Percentiles rank a stretch among this genome's conserved stretches.
Evolutionary conservation across 2,329 filamentous ascomycete genomes (phyloP).

Genomic region (Paraconiothyrium sp.): DNA sequence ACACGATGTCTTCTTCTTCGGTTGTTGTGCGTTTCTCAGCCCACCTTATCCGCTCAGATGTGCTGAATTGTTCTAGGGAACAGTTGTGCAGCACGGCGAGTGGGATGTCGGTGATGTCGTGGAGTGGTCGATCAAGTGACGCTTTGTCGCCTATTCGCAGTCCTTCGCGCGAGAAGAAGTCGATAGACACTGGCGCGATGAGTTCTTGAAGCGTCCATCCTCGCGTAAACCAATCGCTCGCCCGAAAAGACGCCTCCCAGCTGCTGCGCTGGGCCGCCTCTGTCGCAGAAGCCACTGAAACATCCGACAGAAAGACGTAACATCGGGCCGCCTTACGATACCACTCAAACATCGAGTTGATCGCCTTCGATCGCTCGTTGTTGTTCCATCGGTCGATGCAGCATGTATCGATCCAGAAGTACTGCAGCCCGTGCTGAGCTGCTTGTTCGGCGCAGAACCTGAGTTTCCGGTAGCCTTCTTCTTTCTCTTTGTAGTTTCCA

Average conservation of each 20-base stretch:
- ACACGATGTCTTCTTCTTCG: constrained; percentile 34
- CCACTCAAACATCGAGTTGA: constrained; percentile 24
- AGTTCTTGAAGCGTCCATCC: constrained; percentile 13
- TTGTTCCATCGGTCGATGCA: constrained; percentile 25
- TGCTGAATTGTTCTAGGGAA: constrained; percentile 29
- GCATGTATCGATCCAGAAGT: constrained; percentile 20
- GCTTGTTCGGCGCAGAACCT: constrained; percentile 30
- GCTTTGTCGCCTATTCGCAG: constrained; percentile 21
- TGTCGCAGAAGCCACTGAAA: constrained; percentile 21
- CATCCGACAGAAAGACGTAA: constrained; percentile 32
- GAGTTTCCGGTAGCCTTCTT: constrained; percentile 28
- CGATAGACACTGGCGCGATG: constrained; percentile 21
- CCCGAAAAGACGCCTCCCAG: constrained; percentile 26
- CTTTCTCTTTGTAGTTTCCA: constrained; percentile 20
- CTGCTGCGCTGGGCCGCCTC: constrained; percentile 4
- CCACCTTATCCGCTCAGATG: constrained; percentile 30
- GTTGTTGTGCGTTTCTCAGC: constrained; percentile 30
- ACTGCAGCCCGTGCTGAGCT: constrained; percentile 30
- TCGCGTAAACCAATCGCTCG: constrained; percentile 26
- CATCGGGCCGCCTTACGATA: constrained; percentile 28
- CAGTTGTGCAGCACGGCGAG: constrained; percentile 23
- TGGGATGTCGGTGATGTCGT: constrained; percentile 27
- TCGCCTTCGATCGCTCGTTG: constrained; percentile 22
- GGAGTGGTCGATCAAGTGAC: constrained; percentile 24
- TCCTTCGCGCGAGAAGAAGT: constrained; percentile 25